Conservation (phyloP, 371 early-diverging fungal species). For the Apophysomyces variabilis region DNA sequence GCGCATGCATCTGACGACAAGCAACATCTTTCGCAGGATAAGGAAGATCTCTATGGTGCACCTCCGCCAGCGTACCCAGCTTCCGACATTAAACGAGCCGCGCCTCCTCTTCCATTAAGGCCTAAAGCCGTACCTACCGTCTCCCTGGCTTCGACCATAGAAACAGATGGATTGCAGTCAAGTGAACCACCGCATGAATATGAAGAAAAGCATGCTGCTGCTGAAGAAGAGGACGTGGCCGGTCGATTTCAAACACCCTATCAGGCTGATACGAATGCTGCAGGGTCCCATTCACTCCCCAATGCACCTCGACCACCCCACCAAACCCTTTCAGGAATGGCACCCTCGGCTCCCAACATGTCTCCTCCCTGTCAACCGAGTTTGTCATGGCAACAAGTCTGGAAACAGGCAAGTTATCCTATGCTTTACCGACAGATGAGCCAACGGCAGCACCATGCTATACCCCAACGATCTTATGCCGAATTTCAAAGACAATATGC, state of each 20-base stretch:
- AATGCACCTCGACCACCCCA: conserved; percentile 22
- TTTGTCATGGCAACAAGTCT: not conserved
- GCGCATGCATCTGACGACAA: not conserved
- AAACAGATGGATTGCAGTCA: not conserved
- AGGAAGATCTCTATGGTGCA: not conserved
- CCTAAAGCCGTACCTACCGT: no score
- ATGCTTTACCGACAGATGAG: conserved; percentile 46
- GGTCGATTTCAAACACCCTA: conserved; percentile 18
- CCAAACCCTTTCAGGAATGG: conserved; percentile 16
- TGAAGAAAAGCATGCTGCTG: not conserved
- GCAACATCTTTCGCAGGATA: not conserved
- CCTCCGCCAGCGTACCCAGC: not conserved
- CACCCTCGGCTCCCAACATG: not conserved
- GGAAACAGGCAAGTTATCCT: conserved; percentile 33
- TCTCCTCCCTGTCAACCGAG: not conserved
- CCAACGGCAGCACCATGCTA: conserved; percentile 31
- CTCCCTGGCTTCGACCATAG: not conserved
- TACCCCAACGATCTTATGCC: conserved; percentile 39
- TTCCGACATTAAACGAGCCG: no score
- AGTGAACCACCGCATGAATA: conserved; percentile 4
- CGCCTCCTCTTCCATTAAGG: not conserved
- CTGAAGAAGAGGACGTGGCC: not conserved
- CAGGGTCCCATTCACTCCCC: conserved; percentile 11
- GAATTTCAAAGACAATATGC: conserved; percentile 33
- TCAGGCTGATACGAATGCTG: conserved; percentile 19